Evolutionary conservation across 768 basidiomycete genomes (phyloP).

Genomic region (Kwoniella sp.): DNA sequence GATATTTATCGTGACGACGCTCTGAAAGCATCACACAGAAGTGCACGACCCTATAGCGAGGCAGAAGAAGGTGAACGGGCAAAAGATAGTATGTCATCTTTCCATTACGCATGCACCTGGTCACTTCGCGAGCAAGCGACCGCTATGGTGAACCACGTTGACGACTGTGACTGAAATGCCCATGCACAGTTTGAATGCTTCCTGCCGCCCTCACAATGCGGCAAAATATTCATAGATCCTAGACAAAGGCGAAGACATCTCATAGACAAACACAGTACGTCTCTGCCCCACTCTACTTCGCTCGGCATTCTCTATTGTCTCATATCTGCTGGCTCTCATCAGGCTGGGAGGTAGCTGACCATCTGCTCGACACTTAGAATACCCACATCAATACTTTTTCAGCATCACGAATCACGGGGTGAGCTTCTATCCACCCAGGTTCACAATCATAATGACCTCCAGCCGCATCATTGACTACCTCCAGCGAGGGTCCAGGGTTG

Average conservation of each 20-base stretch:
- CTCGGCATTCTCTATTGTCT: background rate
- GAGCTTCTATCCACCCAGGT: constrained; percentile 20
- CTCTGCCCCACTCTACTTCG: background rate
- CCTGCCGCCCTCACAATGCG: constrained; percentile 62
- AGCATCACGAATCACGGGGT: constrained; percentile 83
- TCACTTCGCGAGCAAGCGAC: no score
- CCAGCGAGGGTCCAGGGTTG: no score
- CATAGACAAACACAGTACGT: constrained; percentile 66
- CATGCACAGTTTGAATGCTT: constrained; percentile 75
- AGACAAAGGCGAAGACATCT: constrained; percentile 78
- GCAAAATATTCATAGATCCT: constrained; percentile 65
- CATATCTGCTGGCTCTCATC: no score
- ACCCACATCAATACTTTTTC: constrained; percentile 88
- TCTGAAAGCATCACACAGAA: constrained; percentile 62
- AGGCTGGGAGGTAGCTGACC: no score
- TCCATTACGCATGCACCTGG: no score
- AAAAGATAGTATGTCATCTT: constrained; percentile 72
- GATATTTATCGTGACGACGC: constrained; percentile 5
- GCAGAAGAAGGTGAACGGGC: constrained; percentile 73
- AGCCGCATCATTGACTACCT: no score
- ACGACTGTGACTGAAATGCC: no score
- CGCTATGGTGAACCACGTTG: no score
- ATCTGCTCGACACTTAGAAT: constrained; percentile 57
- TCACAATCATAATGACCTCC: no score
- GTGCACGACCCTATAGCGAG: constrained; percentile 84